Evolutionary conservation across 805 yeast genomes (phyloP), one percentile per base, ranked within the genome.

Genomic region (Cyberlindnera americana): DNA sequence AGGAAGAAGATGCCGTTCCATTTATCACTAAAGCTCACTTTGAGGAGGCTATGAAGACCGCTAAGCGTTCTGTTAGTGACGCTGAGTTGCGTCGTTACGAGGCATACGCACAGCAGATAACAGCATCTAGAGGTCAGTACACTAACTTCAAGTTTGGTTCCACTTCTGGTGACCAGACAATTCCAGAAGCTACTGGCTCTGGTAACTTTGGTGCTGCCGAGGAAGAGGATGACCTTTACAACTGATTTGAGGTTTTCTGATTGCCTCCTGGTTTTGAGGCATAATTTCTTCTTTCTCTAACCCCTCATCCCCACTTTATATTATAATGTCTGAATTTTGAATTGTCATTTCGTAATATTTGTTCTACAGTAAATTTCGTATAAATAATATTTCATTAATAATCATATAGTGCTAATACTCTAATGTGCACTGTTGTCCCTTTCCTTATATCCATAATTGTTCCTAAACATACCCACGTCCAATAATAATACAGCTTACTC

Each of bases 31-130:
- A 83, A 61, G 83, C 82, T 37, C 99, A 93, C 65, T 89, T 93
- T 57, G 96, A 93, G 67, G 98, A 93, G 73, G 99, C 99, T 33
- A 93, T 93, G 99, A 90, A 91, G 81, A 89, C 98, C 2, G 99
- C 99, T 38, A 84, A 89, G 67, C 85, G 98, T 57, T 90, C 97
- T 41, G 99, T 93, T 35, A 82, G 95, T 29, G 98, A 95, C 60
- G 86, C 96, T 27, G 99, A 93, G 68, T 76, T 93, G 60, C 93
- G 99, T 69, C 90, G 99, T 69, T 93, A 93, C 65, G 99, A 93
- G 71, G 95, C 98, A 7, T 93, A 91, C 59, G 95, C 96, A 37
- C 96, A 91, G 67, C 96, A 91, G 69, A 74, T 93, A 65, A 95
- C 83, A 65, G 87, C 95, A 42, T 85, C 96, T 1, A 87, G 99